Evolutionary conservation across 257 asterid species (phyloP), one percentile per base, ranked within the genome.

Genomic region (Solanum sejunctum): DNA sequence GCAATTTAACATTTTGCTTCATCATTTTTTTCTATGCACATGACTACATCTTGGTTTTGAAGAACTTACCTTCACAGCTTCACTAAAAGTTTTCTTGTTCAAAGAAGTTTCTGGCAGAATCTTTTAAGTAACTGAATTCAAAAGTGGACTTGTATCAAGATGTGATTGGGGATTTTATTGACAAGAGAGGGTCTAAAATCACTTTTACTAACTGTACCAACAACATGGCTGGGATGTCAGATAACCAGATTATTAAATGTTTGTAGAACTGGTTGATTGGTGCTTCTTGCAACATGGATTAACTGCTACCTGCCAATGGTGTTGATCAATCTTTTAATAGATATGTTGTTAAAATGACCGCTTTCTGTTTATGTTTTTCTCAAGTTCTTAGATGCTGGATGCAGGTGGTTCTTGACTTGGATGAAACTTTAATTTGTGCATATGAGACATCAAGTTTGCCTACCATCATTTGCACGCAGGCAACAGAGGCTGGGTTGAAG

Each of bases 401-500:
- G 87, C 91, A 93, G 98, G 98, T 95, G 81, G 98, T 95, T 87
- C 97, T 95, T 85, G 98, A 95, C 91, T 91, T 95, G 92, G 98
- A 95, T 92, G 98, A 95, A 90, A 95, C 98, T 84, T 90, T 93
- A 80, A 92, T 95, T 16, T 95, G 98, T 92, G 97, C 98, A 41
- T 95, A 92, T 83, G 98, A 95, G 91, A 91, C 98, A 13, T 93
- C 95, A 84, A 93, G 94, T 87, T 87, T 95, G 90, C 98, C 98
- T 47, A 86, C 93, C 66, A 81, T 86, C 78, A 84, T 93, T 85
- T 93, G 97, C 80, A 90, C 88, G 91, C 98, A 92, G 87, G 98
- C 98, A 85, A 92, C 95, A 75, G 97, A 93, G 84, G 98, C 94
- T 87, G 98, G 98, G 85, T 78, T 95, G 87, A 90, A 92, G 75